phyloP scores from a whole-genome alignment of 352 stramenopile species.

The Lagenidium giganteum region DNA sequence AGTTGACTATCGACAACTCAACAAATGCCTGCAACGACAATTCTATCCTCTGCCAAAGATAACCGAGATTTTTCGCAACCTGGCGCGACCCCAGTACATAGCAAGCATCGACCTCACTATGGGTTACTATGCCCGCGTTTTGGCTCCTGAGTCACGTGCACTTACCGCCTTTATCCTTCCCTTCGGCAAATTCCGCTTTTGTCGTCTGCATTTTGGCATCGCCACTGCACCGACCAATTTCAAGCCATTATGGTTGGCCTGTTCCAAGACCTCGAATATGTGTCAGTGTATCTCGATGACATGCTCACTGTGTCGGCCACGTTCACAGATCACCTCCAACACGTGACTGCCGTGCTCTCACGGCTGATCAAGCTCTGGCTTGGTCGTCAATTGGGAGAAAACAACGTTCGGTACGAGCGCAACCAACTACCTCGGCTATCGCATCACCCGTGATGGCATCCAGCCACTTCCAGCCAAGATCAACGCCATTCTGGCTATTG shows the following conservation, averaged over 20 bases:
- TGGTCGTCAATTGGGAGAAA: conserved; percentile 15
- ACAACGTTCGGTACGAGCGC: conserved; percentile 6
- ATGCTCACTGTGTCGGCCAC: conserved; percentile 3
- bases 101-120: conserved; percentile 22
- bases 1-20: conserved; percentile 27
- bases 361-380: background rate
- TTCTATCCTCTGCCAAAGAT: conserved; percentile 24
- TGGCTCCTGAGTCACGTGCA: conserved; percentile 12
- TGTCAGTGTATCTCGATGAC: conserved; percentile 9
- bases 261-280: background rate
- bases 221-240: conserved; percentile 9
- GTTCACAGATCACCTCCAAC: conserved; percentile 1
- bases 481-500: conserved; percentile 2
- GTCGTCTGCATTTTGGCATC: conserved; percentile 18
- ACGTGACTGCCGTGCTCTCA: background rate
- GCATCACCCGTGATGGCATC: conserved; percentile 4
- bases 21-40: conserved; percentile 15
- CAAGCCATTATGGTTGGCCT: background rate
- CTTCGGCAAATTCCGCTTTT: conserved; percentile 22
- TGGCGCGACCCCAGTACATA: conserved; percentile 11
- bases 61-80: conserved; percentile 24
- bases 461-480: conserved; percentile 2
- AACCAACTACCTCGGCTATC: conserved; percentile 12
- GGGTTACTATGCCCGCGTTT: conserved; percentile 27
- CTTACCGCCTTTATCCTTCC: conserved; percentile 20